Conservation (phyloP, 1,284 basidiomycete species). For the Ustilago esculenta region DNA sequence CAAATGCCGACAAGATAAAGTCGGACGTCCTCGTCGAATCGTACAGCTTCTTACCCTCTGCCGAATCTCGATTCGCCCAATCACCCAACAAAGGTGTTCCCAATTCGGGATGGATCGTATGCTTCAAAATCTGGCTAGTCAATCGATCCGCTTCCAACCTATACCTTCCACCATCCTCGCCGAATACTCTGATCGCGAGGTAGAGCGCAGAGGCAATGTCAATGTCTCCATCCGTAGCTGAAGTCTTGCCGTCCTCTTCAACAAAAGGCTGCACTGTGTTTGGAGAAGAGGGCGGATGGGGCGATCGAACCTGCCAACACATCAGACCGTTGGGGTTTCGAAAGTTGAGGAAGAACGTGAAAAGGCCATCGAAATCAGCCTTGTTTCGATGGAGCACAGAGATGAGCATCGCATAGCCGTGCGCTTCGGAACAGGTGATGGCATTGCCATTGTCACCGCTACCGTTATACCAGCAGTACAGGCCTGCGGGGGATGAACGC, state of each 20-base stretch:
- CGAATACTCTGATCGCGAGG: conserved; percentile 35
- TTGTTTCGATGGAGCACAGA: conserved; percentile 55
- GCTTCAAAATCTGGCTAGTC: conserved; percentile 26
- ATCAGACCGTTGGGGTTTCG: conserved; percentile 55
- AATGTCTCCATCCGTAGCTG: conserved; percentile 61
- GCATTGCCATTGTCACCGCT: conserved; percentile 58
- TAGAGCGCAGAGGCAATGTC: conserved; percentile 61
- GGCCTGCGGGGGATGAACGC: conserved; percentile 25
- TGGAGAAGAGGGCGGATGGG: conserved; percentile 11
- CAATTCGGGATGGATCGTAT: conserved; percentile 51
- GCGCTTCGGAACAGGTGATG: conserved; percentile 62
- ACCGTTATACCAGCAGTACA: conserved; percentile 61
- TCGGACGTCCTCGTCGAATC: conserved; percentile 53
- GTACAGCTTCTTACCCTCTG: conserved; percentile 41
- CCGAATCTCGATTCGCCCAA: conserved; percentile 51
- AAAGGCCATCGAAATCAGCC: conserved; percentile 54
- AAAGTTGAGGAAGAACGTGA: conserved; percentile 52
- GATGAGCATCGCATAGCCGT: conserved; percentile 63
- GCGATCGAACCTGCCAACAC: conserved; percentile 59
- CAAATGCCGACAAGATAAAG: conserved; percentile 56
- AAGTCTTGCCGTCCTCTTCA: conserved; percentile 50
- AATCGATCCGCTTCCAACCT: conserved; percentile 39
- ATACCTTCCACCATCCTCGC: conserved; percentile 45
- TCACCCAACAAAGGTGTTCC: conserved; percentile 58
- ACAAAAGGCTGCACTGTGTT: conserved; percentile 34